phyloP scores from a whole-genome alignment of 2,329 filamentous ascomycete genomes.

The Harringtonia aguacate region DNA sequence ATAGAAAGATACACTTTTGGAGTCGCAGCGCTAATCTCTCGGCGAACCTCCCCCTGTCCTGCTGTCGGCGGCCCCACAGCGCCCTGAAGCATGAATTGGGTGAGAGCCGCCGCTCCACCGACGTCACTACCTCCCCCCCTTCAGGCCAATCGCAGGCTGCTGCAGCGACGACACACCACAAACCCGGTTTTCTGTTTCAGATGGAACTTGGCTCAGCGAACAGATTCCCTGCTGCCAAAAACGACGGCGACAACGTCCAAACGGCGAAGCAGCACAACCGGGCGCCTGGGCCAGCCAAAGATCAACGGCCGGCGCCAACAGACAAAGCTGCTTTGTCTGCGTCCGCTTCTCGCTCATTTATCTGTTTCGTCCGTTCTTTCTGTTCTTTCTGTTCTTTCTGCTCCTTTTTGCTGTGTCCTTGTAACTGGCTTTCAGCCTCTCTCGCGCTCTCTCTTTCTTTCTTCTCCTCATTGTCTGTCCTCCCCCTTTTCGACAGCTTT shows the following conservation, averaged over 20 bases:
- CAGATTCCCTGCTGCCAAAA: background rate
- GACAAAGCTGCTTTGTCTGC: background rate
- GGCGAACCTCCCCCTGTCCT: too few relatives aligned
- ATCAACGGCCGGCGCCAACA: background rate
- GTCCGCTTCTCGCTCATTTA: background rate
- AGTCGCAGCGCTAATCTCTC: background rate
- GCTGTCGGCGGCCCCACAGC: too few relatives aligned
- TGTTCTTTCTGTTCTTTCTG: background rate
- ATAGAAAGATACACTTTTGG: background rate
- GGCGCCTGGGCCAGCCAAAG: background rate
- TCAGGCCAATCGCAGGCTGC: background rate
- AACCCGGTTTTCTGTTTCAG: constrained; percentile 1
- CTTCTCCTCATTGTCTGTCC: background rate
- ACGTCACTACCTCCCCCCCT: background rate
- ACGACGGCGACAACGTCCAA: background rate
- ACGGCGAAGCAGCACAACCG: background rate
- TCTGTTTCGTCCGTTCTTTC: too few relatives aligned
- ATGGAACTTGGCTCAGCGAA: too few relatives aligned
- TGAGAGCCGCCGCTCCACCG: background rate
- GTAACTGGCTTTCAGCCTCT: background rate
- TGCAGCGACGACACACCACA: background rate
- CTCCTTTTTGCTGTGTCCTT: background rate
- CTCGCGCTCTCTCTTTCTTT: background rate
- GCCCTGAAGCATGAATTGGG: background rate
- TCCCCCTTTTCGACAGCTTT: background rate